Evolutionary conservation across 176 grass and related monocot genomes (phyloP).

Genomic region (Oryza punctata): DNA sequence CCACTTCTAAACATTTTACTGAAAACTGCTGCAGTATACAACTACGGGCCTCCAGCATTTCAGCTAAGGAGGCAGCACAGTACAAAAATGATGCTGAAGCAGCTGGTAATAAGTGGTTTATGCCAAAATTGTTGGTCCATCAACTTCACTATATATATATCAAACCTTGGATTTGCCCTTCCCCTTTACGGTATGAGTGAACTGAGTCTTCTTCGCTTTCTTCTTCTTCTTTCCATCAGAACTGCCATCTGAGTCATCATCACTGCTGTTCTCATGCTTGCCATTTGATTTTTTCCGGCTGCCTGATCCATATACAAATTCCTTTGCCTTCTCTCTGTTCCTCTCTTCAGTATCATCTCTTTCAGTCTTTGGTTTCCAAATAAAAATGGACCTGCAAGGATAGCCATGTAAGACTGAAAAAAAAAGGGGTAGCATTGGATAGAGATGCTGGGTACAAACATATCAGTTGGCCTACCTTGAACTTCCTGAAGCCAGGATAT

Average conservation of each 20-base stretch:
- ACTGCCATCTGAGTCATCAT: conserved; percentile 48
- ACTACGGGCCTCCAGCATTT: background rate
- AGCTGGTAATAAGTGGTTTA: background rate
- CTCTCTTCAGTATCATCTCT: conserved; percentile 36
- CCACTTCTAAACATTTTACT: background rate
- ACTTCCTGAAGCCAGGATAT: conserved; percentile 83
- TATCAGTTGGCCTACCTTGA: conserved; percentile 59
- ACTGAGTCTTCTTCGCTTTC: conserved; percentile 59
- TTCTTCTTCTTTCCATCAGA: conserved; percentile 56
- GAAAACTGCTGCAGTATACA: background rate
- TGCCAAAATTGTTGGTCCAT: conserved; percentile 18
- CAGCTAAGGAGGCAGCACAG: background rate
- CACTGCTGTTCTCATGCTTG: conserved; percentile 57
- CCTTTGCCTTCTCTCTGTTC: conserved; percentile 54
- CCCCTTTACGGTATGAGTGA: conserved; percentile 48
- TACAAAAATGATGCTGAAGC: conserved; percentile 13
- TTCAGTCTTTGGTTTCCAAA: conserved; percentile 77
- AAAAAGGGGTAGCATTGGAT: background rate
- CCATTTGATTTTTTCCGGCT: conserved; percentile 58
- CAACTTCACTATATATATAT: background rate
- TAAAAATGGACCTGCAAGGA: conserved; percentile 72
- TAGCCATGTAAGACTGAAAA: background rate
- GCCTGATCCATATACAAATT: conserved; percentile 65
- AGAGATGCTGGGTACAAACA: background rate
- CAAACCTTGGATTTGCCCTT: conserved; percentile 63